Base-by-base conservation (phyloP, 2,329 filamentous ascomycete species). In the Xylaria sp. region DNA sequence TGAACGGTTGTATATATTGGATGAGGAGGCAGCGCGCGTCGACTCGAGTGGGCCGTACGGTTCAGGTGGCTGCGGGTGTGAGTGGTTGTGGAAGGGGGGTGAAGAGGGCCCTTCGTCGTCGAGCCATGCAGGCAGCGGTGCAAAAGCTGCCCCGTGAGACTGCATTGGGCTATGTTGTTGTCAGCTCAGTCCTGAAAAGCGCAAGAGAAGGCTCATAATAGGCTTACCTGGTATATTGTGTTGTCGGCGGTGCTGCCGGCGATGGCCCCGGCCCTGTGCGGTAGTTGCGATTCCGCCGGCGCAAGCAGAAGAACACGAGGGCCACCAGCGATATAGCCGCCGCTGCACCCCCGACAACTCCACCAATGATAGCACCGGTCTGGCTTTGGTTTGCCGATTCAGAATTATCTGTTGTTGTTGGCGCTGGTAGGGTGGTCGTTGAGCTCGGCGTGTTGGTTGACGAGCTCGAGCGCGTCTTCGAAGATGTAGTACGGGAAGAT, bases 301-400 rank as follows among this genome's bases (percentile, higher is more conserved):
- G 78, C 70, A 79, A 73, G 52, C 82, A 73, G 67, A 78, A 83
- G 44, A 67, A 62, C 17, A 51, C 47, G 10, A 64, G 55, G 52
- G 83, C 68, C 19, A 70, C 72, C 0, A 84, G 64, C 0, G 77
- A 77, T 5, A 78, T 62, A 6, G 85, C 63, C 6, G 78, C 75
- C 4, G 80, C 83, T 0, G 84, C 74, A 15, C 81, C 83, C n/a
- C 81, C 80, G 40, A 87, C 77, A 15, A 78, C 79, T 11, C 82
- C 84, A 25, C 85, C 85, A 3, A 86, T 78, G 33, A 87, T 84
- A 38, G 81, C 81, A 1, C 81, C 82, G 0, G 78, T 79, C 37
- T 70, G 68, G 2, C 58, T 62, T 29, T 63, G 33, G 23, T 49
- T 60, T 21, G 35, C 62, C 13, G 65, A 44, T n/a, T 23, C 48